Base-by-base conservation (phyloP, 768 basidiomycete genomes). In the Fistulinella prunicolor region DNA sequence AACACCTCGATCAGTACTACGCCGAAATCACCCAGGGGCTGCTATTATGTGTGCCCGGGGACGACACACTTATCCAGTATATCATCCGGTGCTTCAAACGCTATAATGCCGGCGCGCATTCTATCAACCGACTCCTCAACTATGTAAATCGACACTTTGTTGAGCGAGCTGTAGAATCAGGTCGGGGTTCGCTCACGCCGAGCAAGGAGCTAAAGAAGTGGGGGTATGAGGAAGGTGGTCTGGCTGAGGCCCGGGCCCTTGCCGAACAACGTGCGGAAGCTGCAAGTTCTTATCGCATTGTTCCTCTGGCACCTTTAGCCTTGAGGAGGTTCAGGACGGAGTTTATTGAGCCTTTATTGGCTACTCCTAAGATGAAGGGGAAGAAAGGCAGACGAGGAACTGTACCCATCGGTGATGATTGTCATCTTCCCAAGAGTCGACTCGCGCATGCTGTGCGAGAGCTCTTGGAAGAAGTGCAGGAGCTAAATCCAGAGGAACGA, bases 241-340 rank as follows among this genome's bases (percentile, higher is more conserved):
- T 78, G 17, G 52, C 66, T 14, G 79, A 80, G 55, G 59, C 66
- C 38, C 59, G 82, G 50, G 75, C 73, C 7, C 66, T 74, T 42
- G 83, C 85, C 22, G 86, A 89, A 64, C 77, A 82, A 14, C 79
- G 78, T 59, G 86, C 85, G 26, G 86, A 89, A 65, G 85, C 87
- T 5, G 85, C 84, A 41, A 89, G 86, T 57, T 55, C 80, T 38
- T 64, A 87, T 56, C 82, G 86, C 40, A 69, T 88, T 57, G 76
- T 89, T 49, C 78, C 80, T 17, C 66, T 89, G 49, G 59, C 73
- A 29, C 76, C 85, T 42, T 72, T 88, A 38, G 87, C 85, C 39
- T 74, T 80, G 63, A 79, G 87, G 38, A 76, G 83, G 36, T 89
- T 89, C 60, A 77, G 87, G 59, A 79, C 75, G 35, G 86, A 88